A percentile compares a stretch with the other conserved stretches of the same genome.
Conservation (phyloP, 306 rosid genomes). For the Boehmeria nivea region DNA sequence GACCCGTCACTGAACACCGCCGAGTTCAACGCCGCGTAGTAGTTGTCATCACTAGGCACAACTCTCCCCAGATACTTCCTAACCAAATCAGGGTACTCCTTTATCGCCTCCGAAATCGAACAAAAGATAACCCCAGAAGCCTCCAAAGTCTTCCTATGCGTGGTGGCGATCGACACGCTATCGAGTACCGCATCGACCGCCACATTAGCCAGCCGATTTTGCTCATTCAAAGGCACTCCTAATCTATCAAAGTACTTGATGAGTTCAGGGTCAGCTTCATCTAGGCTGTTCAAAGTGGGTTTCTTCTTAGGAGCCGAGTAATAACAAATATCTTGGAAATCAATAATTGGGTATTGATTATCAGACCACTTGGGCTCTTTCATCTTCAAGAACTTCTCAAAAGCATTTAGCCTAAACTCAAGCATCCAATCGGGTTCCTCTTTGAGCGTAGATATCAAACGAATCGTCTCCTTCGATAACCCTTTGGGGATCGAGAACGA, state of each 20-base stretch:
- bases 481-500: slow-evolving; percentile 84
- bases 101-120: slow-evolving; percentile 82
- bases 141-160: slow-evolving; percentile 73
- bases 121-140: slow-evolving; percentile 80
- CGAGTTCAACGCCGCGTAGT: slow-evolving; percentile 69
- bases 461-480: slow-evolving; percentile 53
- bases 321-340: slow-evolving; percentile 72
- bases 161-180: slow-evolving; percentile 85
- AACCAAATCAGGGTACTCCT: slow-evolving; percentile 73
- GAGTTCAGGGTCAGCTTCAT: slow-evolving; percentile 83
- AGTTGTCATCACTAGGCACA: slow-evolving; percentile 77
- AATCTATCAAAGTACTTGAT: slow-evolving; percentile 66
- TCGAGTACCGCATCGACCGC: slow-evolving; percentile 84
- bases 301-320: slow-evolving; percentile 84
- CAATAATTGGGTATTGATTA: slow-evolving; percentile 47
- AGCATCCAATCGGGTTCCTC: slow-evolving; percentile 91
- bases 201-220: slow-evolving; percentile 74
- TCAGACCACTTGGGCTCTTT: slow-evolving; percentile 81
- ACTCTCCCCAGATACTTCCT: slow-evolving; percentile 63
- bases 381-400: slow-evolving; percentile 57
- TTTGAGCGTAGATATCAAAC: slow-evolving; percentile 55
- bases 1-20: slow-evolving; percentile 93
- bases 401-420: slow-evolving; percentile 63
- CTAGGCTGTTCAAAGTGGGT: slow-evolving; percentile 45
- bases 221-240: slow-evolving; percentile 74